Percentiles rank a stretch among this genome's conserved stretches.
Evolutionary conservation across 129 eudicot genomes (phyloP).

Genomic region (Gnaphalium uliginosum): DNA sequence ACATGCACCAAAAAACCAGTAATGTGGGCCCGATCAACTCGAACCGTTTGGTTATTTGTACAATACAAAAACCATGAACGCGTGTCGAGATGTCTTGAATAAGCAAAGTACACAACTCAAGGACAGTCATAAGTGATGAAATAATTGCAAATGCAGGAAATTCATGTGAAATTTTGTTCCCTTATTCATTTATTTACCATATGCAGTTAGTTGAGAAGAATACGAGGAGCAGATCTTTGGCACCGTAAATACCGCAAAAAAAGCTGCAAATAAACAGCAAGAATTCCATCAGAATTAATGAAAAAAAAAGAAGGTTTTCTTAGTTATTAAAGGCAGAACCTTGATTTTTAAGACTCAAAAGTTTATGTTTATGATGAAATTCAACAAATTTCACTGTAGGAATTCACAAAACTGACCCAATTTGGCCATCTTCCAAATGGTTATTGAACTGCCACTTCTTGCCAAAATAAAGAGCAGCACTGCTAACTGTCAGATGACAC

Average conservation of each 20-base stretch:
- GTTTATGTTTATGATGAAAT: constrained; percentile 4
- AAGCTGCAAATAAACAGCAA: constrained; percentile 52
- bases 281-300: constrained; percentile 17
- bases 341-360: constrained; percentile 21
- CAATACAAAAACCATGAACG: constrained; percentile 3
- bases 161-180: constrained; percentile 19
- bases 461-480: constrained; percentile 91
- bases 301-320: neutral
- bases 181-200: constrained; percentile 44
- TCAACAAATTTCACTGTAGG: constrained; percentile 15
- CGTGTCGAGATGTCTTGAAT: constrained; percentile 26
- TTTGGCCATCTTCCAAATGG: constrained; percentile 92
- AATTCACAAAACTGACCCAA: constrained; percentile 55
- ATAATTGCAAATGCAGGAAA: constrained; percentile 28
- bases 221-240: constrained; percentile 92
- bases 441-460: constrained; percentile 89
- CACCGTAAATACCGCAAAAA: constrained; percentile 81
- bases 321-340: constrained; percentile 20
- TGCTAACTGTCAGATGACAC: constrained; percentile 64
- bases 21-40: constrained; percentile 26
- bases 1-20: constrained; percentile 26
- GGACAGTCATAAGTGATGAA: constrained; percentile 24
- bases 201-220: constrained; percentile 70
- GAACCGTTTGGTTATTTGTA: constrained; percentile 9
- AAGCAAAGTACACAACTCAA: constrained; percentile 26